Percentiles rank a stretch among this genome's conserved stretches.
Evolutionary conservation across 164 flowering plant species (phyloP).

Genomic region (Buxus sempervirens): DNA sequence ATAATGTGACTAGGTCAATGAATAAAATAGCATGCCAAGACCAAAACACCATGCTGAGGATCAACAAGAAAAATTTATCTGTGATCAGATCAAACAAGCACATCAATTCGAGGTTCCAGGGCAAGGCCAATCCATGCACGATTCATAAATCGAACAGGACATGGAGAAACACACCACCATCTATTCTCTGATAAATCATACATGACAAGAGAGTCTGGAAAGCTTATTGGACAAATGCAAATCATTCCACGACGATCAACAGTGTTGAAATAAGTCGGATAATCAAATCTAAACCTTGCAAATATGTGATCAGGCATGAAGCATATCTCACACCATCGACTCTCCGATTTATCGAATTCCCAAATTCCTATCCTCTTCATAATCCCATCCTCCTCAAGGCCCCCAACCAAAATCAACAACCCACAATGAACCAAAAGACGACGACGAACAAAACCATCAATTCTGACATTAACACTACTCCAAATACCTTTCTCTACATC

Average conservation of each 20-base stretch:
- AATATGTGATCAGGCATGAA: too few species aligned
- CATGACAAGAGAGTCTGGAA: constrained; percentile 9
- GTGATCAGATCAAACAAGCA: too few species aligned
- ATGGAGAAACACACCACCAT: constrained; percentile 23
- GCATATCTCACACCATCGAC: constrained; percentile 13
- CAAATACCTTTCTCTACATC: constrained; percentile 11
- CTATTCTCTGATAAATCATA: too few species aligned
- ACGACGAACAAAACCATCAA: constrained; percentile 7
- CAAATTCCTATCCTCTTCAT: too few species aligned
- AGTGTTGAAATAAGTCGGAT: constrained; percentile 6
- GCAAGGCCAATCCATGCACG: constrained; percentile 20
- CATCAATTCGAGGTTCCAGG: constrained; percentile 12
- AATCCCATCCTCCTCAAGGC: constrained; percentile 17
- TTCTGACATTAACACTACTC: constrained; percentile 1
- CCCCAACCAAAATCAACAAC: constrained; percentile 19
- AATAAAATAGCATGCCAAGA: too few species aligned
- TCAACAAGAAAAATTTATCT: too few species aligned
- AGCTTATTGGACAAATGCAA: constrained; percentile 10
- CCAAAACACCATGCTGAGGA: too few species aligned
- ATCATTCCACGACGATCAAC: constrained; percentile 18
- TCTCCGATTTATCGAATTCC: too few species aligned
- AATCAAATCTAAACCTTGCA: constrained; percentile 14
- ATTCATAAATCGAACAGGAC: constrained; percentile 11
- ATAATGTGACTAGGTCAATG: too few species aligned
- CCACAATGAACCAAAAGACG: constrained; percentile 8